Base-by-base conservation (phyloP, 78 protist species). In the Dictyostelium citrinum region DNA sequence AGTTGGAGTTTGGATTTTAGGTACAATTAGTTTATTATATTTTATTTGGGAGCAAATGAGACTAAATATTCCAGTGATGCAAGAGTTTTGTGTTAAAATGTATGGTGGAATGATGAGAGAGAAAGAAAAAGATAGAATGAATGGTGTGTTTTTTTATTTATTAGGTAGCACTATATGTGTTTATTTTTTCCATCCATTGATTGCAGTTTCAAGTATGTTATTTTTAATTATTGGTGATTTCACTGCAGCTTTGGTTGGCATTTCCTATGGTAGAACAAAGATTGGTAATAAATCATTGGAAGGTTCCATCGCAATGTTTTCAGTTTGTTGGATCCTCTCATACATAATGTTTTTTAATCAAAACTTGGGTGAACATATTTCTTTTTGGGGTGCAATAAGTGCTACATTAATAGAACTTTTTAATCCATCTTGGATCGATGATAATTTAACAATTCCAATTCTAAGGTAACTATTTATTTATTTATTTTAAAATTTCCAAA, bases 181-280 rank as follows among this genome's bases (percentile, higher is more conserved):
- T 9, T 88, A 79, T 51, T 43, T 67, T n/a, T 88, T 88, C 58
- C 81, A 55, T 35, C 84, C 84, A 24, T 22, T 58, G 1, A 55
- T 80, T 0, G 72, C 84, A 6, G 27, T 55, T 58, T 67, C 84
- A 10, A 35, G 72, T 49, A 67, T 67, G 31, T 46, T 88, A 11
- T 88, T 88, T 49, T 78, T 88, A 33, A 88, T 88, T 35, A 78
- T 88, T 41, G 93, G 93, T 31, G 93, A 88, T 49, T 88, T 88
- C 35, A 43, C 79, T 22, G 93, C 93, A 45, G 93, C 93, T 9
- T 45, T 88, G 5, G 55, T 88, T 22, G 93, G 93, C n/a, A 76
- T 88, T 49, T 78, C 86, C 10, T 88, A 78, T 88, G 93, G 93
- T 33, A 88, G 51, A 49, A 88, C 93, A 45, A 76, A 67, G 27